Evolutionary conservation across 768 basidiomycete species (phyloP).

Genomic region (Kwoniella bestiolae): DNA sequence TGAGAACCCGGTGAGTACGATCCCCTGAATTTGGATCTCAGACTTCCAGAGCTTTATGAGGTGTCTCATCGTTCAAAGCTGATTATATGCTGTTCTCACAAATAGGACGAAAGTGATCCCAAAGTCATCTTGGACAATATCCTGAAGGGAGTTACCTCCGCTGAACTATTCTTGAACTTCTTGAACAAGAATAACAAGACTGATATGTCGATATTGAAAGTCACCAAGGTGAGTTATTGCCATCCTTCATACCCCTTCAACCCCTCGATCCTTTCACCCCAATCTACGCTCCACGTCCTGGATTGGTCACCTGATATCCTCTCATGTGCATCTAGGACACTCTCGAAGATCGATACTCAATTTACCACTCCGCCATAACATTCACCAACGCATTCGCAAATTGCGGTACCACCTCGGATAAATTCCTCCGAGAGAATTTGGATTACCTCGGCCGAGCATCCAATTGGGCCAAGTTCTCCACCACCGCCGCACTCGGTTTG

Average conservation of each 20-base stretch:
- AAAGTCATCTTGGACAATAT: slow-evolving; percentile 71
- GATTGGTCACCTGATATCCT: neutral
- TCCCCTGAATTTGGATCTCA: too few relatives aligned
- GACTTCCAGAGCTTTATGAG: too few relatives aligned
- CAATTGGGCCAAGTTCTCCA: slow-evolving; percentile 99
- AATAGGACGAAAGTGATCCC: slow-evolving; percentile 27
- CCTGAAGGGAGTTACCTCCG: slow-evolving; percentile 85
- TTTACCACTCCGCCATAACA: slow-evolving; percentile 95
- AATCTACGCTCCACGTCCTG: too few relatives aligned
- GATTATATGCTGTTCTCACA: neutral
- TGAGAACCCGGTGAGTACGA: slow-evolving; percentile 18
- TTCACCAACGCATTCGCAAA: slow-evolving; percentile 98
- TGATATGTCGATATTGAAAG: slow-evolving; percentile 87
- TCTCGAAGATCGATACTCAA: slow-evolving; percentile 75
- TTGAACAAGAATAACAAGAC: slow-evolving; percentile 91
- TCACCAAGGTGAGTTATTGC: slow-evolving; percentile 72
- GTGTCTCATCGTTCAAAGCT: too few relatives aligned
- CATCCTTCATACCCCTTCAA: neutral
- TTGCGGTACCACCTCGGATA: slow-evolving; percentile 94
- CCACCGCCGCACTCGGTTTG: slow-evolving; percentile 93
- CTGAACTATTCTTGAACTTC: slow-evolving; percentile 93
- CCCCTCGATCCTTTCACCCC: too few relatives aligned
- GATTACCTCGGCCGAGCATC: slow-evolving; percentile 94
- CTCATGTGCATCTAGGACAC: slow-evolving; percentile 2
- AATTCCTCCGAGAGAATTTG: slow-evolving; percentile 90